A percentile compares a stretch with the other conserved stretches of the same genome.
phyloP scores from a whole-genome alignment of 148 eudicot species.

The Linanthus parryae region DNA sequence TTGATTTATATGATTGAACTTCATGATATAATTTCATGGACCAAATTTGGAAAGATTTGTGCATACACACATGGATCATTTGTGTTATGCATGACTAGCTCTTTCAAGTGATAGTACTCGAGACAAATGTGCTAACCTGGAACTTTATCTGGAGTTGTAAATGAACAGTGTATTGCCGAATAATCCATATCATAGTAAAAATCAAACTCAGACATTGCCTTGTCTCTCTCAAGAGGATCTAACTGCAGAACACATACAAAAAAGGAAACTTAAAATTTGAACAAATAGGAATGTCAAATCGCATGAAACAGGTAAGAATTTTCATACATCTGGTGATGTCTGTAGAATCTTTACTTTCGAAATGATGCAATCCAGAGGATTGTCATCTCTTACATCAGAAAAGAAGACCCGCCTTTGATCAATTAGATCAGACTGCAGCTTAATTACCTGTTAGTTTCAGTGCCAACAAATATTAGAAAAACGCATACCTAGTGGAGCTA shows the following conservation, averaged over 20 bases:
- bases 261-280: background rate
- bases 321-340: constrained; percentile 15
- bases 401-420: constrained; percentile 21
- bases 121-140: background rate
- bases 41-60: background rate
- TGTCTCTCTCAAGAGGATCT: constrained; percentile 9
- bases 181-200: constrained; percentile 37
- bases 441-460: constrained; percentile 18
- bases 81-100: background rate
- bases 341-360: constrained; percentile 18
- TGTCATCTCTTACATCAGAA: constrained; percentile 27
- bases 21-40: too few relatives aligned
- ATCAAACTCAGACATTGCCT: constrained; percentile 17
- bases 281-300: background rate
- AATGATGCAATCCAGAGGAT: constrained; percentile 16
- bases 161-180: constrained; percentile 30
- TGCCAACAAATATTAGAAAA: constrained; percentile 1
- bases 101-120: background rate
- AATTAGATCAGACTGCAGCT: constrained; percentile 15
- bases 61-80: background rate
- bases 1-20: too few relatives aligned
- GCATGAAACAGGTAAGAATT: background rate
- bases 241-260: constrained; percentile 15
- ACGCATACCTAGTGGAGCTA: background rate
- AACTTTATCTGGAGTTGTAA: constrained; percentile 19